Conservation (phyloP, 2,329 filamentous ascomycete genomes). For the Westerdykella aurantiaca region DNA sequence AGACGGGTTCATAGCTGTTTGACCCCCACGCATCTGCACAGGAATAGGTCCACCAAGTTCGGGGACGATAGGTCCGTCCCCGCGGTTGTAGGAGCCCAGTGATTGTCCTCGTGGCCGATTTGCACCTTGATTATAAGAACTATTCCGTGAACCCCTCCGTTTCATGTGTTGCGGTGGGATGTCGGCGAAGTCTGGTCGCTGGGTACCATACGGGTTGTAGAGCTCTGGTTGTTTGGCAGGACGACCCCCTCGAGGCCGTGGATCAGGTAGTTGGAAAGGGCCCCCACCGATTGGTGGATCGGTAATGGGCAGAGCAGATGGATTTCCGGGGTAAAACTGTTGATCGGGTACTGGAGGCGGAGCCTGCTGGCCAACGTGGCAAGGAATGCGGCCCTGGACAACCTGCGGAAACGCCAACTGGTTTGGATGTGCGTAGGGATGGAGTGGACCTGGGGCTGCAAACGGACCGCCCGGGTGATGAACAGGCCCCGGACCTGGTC, state of each 20-base stretch:
- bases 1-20: neutral
- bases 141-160: neutral
- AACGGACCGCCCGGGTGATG: no score
- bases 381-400: no score
- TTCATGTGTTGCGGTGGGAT: conserved; percentile 5
- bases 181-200: conserved; percentile 12
- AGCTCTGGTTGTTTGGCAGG: conserved; percentile 6
- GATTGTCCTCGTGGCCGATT: neutral
- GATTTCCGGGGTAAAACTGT: neutral
- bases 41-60: no score
- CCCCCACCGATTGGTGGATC: no score
- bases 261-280: no score
- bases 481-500: no score
- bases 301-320: no score
- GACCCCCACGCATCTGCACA: neutral
- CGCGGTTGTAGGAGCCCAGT: neutral
- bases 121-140: neutral
- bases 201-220: conserved; percentile 26
- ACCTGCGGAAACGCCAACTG: no score
- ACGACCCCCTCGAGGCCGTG: neutral
- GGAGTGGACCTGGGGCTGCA: no score
- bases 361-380: conserved; percentile 5
- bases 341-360: conserved; percentile 10
- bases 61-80: neutral
- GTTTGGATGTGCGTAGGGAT: no score